phyloP scores from a whole-genome alignment of 2,329 filamentous ascomycete genomes.

The Cercospora zeae-maydis region DNA sequence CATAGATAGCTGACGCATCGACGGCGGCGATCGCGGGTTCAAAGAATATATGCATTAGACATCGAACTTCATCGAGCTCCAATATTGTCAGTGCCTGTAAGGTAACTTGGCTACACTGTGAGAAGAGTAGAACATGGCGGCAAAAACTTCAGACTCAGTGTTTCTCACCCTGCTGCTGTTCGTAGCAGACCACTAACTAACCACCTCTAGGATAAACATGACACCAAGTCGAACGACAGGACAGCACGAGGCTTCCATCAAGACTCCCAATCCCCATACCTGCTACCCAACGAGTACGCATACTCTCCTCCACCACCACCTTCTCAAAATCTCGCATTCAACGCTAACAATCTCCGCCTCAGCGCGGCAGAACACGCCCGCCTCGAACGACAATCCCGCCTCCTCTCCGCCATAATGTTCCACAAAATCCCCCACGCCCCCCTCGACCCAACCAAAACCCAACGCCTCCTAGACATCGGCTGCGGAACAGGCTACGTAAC shows the following conservation, averaged over 20 bases:
- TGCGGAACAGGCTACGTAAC: slow-evolving; percentile 34
- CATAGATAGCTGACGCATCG: no score
- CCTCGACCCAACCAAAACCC: neutral
- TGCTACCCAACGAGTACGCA: slow-evolving; percentile 3
- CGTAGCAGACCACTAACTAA: neutral
- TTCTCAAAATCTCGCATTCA: neutral
- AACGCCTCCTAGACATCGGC: slow-evolving; percentile 32
- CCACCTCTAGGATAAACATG: neutral
- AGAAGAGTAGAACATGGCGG: neutral
- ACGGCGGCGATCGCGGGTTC: no score
- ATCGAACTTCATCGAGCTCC: no score
- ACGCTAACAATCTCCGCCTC: neutral
- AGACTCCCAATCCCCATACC: neutral
- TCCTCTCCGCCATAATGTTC: slow-evolving; percentile 23
- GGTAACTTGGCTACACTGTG: no score
- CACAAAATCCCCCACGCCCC: slow-evolving; percentile 23
- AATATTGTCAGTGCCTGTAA: no score
- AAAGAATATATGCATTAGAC: no score
- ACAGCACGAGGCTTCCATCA: neutral
- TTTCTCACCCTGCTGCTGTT: neutral
- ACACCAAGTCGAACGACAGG: neutral
- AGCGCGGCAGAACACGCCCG: slow-evolving; percentile 23
- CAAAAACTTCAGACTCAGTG: neutral
- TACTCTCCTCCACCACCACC: neutral
- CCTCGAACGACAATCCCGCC: slow-evolving; percentile 21